These are phyloP conservation scores for Monosporascus sp. DNA, from an alignment of 2,329 filamentous ascomycete genomes.

Conservation along the genomic window DNA sequence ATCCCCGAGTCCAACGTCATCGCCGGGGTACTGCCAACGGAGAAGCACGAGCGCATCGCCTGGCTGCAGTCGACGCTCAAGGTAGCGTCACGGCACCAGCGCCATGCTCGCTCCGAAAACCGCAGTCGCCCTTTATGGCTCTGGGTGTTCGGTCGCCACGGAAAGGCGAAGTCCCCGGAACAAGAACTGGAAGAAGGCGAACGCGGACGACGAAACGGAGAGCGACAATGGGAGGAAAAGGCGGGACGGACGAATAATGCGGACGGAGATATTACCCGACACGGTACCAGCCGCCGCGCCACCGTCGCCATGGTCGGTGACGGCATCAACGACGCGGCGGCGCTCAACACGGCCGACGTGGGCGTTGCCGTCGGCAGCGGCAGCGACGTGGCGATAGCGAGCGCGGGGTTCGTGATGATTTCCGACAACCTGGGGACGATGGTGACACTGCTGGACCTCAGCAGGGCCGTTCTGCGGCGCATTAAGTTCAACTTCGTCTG, in stretches of 20 bases:
- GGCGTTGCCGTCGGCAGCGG: slow-evolving; percentile 81
- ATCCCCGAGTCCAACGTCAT: slow-evolving; percentile 73
- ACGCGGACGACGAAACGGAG: slow-evolving; percentile 5
- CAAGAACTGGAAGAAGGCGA: not conserved
- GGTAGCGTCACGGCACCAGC: slow-evolving; percentile 18
- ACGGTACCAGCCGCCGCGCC: slow-evolving; percentile 31
- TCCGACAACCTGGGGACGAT: slow-evolving; percentile 66
- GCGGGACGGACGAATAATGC: not conserved
- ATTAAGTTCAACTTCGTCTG: slow-evolving; percentile 83
- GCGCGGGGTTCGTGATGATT: slow-evolving; percentile 77
- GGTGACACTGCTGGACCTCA: slow-evolving; percentile 68
- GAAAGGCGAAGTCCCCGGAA: not conserved
- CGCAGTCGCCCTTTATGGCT: slow-evolving; percentile 8
- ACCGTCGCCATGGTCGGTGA: slow-evolving; percentile 81
- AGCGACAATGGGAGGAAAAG: not conserved
- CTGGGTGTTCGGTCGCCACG: not conserved
- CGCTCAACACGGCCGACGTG: slow-evolving; percentile 74
- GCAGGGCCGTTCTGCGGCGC: slow-evolving; percentile 65
- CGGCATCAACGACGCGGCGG: slow-evolving; percentile 85
- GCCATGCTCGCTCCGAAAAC: slow-evolving; percentile 1
- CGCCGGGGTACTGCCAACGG: slow-evolving; percentile 77
- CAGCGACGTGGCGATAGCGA: slow-evolving; percentile 77
- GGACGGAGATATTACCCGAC: not conserved
- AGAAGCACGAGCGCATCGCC: slow-evolving; percentile 71
- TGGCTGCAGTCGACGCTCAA: slow-evolving; percentile 53